Percentiles rank a stretch among this genome's conserved stretches.
Evolutionary conservation across 2,329 filamentous ascomycete genomes (phyloP).

Genomic region (Ambrosiella xylebori): DNA sequence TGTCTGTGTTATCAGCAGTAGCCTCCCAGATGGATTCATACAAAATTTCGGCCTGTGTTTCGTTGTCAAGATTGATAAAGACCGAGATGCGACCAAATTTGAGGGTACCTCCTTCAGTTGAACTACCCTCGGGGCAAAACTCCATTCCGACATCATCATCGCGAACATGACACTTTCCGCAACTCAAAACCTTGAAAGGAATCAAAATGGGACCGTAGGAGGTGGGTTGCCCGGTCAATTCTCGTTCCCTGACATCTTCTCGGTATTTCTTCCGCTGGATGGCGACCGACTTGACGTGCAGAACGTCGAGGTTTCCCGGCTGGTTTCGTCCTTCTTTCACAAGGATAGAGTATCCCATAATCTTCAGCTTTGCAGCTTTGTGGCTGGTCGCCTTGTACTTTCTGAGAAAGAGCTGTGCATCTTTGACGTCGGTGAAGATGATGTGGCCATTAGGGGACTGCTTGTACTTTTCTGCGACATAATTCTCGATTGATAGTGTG

Average conservation of each 20-base stretch:
- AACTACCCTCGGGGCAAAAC: slow-evolving; percentile 27
- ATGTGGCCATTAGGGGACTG: slow-evolving; percentile 23
- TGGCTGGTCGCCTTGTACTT: slow-evolving; percentile 4
- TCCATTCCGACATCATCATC: slow-evolving; percentile 19
- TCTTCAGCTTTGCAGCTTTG: slow-evolving; percentile 18
- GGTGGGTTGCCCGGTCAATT: slow-evolving; percentile 13
- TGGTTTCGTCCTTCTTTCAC: slow-evolving; percentile 21
- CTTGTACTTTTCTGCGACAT: slow-evolving; percentile 26
- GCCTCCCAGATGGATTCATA: slow-evolving; percentile 31
- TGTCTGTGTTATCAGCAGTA: slow-evolving; percentile 21
- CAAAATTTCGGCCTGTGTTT: slow-evolving; percentile 28
- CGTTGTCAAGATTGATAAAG: slow-evolving; percentile 21
- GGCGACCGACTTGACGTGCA: slow-evolving; percentile 16
- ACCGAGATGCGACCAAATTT: slow-evolving; percentile 29
- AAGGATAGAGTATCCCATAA: slow-evolving; percentile 19
- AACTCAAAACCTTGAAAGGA: slow-evolving; percentile 19
- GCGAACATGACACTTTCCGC: slow-evolving; percentile 31
- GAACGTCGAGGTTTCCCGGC: slow-evolving; percentile 16
- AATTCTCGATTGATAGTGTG: slow-evolving; percentile 25
- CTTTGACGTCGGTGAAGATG: slow-evolving; percentile 24
- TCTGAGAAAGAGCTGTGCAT: slow-evolving; percentile 28
- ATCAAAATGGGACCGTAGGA: slow-evolving; percentile 13
- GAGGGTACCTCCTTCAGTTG: slow-evolving; percentile 20
- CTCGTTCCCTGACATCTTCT: slow-evolving; percentile 13
- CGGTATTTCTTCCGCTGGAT: slow-evolving; percentile 14